Percentiles rank a stretch among this genome's conserved stretches.
Evolutionary conservation across 2,329 filamentous ascomycete species (phyloP).

Genomic region (Kalmusia sp.): DNA sequence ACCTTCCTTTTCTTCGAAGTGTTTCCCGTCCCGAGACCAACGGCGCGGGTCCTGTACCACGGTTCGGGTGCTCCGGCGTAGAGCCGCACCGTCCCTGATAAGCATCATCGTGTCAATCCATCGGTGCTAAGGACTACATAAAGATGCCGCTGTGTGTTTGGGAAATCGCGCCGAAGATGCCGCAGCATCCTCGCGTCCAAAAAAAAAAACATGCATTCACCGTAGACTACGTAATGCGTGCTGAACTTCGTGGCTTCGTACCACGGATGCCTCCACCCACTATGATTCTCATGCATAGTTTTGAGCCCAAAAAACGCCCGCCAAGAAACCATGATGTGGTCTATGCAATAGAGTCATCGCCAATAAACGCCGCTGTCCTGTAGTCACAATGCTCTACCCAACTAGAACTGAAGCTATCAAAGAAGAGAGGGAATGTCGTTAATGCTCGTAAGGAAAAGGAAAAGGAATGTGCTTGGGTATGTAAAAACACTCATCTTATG

Average conservation of each 20-base stretch:
- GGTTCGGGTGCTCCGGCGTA: not conserved
- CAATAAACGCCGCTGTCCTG: slow-evolving; percentile 6
- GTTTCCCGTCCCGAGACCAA: not conserved
- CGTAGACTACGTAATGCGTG: not conserved
- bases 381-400: slow-evolving; percentile 1
- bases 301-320: not conserved
- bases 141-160: too few relatives aligned
- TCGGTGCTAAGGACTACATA: too few relatives aligned
- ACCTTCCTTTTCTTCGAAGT: not conserved
- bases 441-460: slow-evolving; percentile 9
- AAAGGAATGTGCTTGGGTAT: not conserved
- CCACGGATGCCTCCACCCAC: not conserved
- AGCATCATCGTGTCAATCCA: too few relatives aligned
- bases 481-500: slow-evolving; percentile 64
- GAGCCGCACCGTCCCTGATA: not conserved
- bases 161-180: not conserved
- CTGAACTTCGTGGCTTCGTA: not conserved
- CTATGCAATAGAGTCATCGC: not conserved
- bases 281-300: slow-evolving; percentile 6
- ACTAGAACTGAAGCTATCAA: not conserved
- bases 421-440: not conserved
- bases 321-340: not conserved
- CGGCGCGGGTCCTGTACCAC: slow-evolving; percentile 3
- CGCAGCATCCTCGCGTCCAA: not conserved
- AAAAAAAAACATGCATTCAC: not conserved